These are phyloP conservation scores for Arthrobotrys musiformis DNA, from an alignment of 2,329 filamentous ascomycete genomes.

Conservation along the genomic window DNA sequence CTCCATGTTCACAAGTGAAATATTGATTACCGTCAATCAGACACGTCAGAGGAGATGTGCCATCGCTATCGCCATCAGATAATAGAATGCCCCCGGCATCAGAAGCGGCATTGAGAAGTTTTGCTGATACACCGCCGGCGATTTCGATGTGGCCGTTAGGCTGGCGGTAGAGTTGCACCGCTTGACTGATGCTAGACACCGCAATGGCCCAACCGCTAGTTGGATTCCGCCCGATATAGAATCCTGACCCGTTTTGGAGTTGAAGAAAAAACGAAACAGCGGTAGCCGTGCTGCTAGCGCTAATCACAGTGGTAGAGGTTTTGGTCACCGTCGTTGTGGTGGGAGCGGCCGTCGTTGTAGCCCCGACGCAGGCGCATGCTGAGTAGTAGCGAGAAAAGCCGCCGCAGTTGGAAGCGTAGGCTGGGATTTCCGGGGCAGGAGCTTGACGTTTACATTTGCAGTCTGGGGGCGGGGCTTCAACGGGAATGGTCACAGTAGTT, in stretches of 20 bases:
- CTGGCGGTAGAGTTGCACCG: not conserved
- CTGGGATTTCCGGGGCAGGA: not conserved
- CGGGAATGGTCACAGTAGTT: not conserved
- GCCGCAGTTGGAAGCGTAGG: not conserved
- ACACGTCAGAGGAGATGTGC: not conserved
- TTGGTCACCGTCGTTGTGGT: not conserved
- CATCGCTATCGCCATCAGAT: not conserved
- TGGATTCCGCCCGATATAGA: not conserved
- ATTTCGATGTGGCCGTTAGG: not conserved
- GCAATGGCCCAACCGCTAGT: not conserved
- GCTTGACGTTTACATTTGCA: not conserved
- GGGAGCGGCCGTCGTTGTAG: not conserved
- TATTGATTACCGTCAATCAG: not conserved
- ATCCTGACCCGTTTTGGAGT: not conserved
- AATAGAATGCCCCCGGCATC: not conserved
- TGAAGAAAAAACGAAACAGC: not conserved
- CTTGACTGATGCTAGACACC: not conserved
- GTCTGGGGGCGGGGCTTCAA: not conserved
- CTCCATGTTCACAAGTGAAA: not conserved
- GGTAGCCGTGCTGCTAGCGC: not conserved
- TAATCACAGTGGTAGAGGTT: not conserved
- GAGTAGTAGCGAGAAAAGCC: not conserved
- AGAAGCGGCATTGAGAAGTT: not conserved
- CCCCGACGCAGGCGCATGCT: constrained; percentile 3
- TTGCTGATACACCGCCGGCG: not conserved